phyloP scores from a whole-genome alignment of 2,329 filamentous ascomycete species.

The Peltaster fructicola region DNA sequence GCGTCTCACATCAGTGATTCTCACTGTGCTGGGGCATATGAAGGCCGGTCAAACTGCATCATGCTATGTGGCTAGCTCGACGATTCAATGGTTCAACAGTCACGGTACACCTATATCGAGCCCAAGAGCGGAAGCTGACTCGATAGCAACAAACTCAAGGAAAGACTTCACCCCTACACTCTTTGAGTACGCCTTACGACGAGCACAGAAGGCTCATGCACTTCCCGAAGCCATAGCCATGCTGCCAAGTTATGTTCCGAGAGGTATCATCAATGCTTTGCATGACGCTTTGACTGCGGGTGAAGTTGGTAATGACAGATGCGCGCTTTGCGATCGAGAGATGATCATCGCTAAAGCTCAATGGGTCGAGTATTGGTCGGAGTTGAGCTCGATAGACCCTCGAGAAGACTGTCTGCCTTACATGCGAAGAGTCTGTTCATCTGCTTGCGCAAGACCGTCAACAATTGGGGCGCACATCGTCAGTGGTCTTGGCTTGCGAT shows the following conservation, averaged over 20 bases:
- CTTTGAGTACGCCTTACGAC: slow-evolving; percentile 18
- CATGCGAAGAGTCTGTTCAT: slow-evolving; percentile 16
- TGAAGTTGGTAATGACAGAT: slow-evolving; percentile 14
- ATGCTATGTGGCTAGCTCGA: slow-evolving; percentile 2
- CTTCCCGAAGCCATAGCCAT: slow-evolving; percentile 11
- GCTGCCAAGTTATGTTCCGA: slow-evolving; percentile 8
- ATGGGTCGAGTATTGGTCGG: slow-evolving; percentile 21
- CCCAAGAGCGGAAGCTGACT: slow-evolving; percentile 3
- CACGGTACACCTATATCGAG: not conserved
- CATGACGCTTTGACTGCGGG: slow-evolving; percentile 6
- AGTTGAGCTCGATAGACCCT: slow-evolving; percentile 9
- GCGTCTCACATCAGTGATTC: not conserved
- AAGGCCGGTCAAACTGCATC: not conserved
- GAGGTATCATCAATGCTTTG: slow-evolving; percentile 9
- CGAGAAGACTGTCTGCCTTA: slow-evolving; percentile 18
- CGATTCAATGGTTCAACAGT: slow-evolving; percentile 2
- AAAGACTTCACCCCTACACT: slow-evolving; percentile 16
- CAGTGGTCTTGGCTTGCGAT: too few relatives aligned
- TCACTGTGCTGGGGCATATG: not conserved
- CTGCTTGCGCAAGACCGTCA: slow-evolving; percentile 13
- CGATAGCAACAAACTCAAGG: slow-evolving; percentile 5
- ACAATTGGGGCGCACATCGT: slow-evolving; percentile 1
- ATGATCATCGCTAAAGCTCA: slow-evolving; percentile 18
- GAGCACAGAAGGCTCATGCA: slow-evolving; percentile 10
- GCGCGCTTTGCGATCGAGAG: slow-evolving; percentile 15